Base-by-base conservation (phyloP, 208 protist species). In the Acanthamoeba sp. region DNA sequence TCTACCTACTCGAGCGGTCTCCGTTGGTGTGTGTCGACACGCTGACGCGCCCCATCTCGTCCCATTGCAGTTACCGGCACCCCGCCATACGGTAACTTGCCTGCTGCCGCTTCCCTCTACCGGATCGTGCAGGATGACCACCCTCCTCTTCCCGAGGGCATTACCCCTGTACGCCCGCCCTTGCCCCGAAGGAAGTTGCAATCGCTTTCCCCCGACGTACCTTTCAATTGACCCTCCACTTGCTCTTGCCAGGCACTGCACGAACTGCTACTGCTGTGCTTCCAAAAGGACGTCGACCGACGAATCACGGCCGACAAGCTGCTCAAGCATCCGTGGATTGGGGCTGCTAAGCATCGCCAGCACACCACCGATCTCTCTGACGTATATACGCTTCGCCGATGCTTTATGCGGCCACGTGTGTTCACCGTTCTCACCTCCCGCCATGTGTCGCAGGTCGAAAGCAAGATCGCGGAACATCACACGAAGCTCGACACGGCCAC, bases 61-160 rank as follows among this genome's bases (percentile, higher is more conserved):
- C 4, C 97, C 95, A 29, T 59, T 59, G 29, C 45, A 93, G 90
- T 93, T 36, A 93, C 90, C 22, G 98, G 98, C 27, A 64, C 88
- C 45, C 98, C 98, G 57, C 98, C 98, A 6, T 99, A 99, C 94
- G 98, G 97, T 66, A 97, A 99, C 36, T 89, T 99, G n/a, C 93
- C 91, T 6, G 97, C 97, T 76, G 97, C 99, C 85, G 88, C 97
- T 12, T 98, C 98, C 0, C 94, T 98, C 52, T 98, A 98, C 91
- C 95, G 96, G 38, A 98, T 98, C 76, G 98, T 98, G 32, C 97
- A 98, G 93, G 97, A 98, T 85, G 96, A 97, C 90, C 95, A 98
- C 73, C 98, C 98, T 36, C 97, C 98, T 14, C 42, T 98, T 10
- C 98, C 98, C 6, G 94, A 97, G 32, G 94, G 95, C 87, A 96